Evolutionary conservation across 768 basidiomycete species (phyloP).

Genomic region (Austroboletus eburneus): DNA sequence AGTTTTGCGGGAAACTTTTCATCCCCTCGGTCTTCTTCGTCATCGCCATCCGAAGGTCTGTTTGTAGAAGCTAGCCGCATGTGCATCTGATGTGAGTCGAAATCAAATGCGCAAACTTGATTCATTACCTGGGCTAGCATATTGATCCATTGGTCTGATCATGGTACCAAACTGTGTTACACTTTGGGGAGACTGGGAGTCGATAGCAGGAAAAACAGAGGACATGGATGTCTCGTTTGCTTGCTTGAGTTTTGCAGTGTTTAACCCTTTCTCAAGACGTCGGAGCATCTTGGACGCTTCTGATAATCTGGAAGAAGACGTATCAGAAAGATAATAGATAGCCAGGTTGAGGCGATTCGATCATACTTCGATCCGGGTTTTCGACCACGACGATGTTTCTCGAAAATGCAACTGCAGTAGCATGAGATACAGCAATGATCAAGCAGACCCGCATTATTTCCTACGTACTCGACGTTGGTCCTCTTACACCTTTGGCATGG

Average conservation of each 20-base stretch:
- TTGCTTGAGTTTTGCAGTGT: conserved; percentile 71
- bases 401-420: conserved; percentile 66
- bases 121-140: conserved; percentile 27
- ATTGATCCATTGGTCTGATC: conserved; percentile 29
- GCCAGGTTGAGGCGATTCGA: conserved; percentile 6
- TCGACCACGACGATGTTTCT: conserved; percentile 84
- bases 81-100: conserved; percentile 3
- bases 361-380: conserved; percentile 87
- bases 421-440: conserved; percentile 13
- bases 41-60: conserved; percentile 40
- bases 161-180: conserved; percentile 28
- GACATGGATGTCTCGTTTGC: conserved; percentile 31
- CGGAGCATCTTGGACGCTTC: conserved; percentile 89
- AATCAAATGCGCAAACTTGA: neutral
- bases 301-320: conserved; percentile 52
- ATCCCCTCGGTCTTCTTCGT: conserved; percentile 64
- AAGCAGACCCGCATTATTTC: conserved; percentile 2
- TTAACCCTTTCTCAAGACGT: conserved; percentile 79
- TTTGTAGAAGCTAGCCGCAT: conserved; percentile 20
- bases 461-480: conserved; percentile 65
- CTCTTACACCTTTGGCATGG: conserved; percentile 83
- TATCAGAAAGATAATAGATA: conserved; percentile 2
- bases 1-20: conserved; percentile 74
- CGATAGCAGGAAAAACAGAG: conserved; percentile 32
- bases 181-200: conserved; percentile 22